Conservation (phyloP, 176 grass and related monocot species). For the Phragmites australis region DNA sequence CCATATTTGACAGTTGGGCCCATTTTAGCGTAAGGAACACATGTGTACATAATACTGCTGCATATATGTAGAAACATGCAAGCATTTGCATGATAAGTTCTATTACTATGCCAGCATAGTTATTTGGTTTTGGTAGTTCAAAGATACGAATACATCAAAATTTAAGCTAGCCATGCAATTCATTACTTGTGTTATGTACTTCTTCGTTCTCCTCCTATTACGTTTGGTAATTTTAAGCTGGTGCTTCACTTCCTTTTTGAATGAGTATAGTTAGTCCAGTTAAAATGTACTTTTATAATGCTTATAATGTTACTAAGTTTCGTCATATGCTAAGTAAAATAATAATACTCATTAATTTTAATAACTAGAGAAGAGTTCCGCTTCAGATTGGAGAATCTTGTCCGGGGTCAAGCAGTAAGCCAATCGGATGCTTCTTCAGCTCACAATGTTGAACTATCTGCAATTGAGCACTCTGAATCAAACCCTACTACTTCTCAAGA, state of each 20-base stretch:
- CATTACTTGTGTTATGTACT: conserved; percentile 12
- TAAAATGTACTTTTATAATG: not conserved
- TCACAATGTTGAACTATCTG: conserved; percentile 43
- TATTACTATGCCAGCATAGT: not conserved
- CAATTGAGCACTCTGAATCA: conserved; percentile 51
- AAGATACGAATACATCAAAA: not conserved
- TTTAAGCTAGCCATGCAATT: not conserved
- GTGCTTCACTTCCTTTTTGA: not conserved
- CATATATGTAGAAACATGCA: too few species aligned
- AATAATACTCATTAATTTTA: conserved; percentile 40
- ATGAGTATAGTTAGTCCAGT: not conserved
- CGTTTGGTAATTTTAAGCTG: not conserved
- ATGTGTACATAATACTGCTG: too few species aligned
- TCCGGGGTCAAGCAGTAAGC: conserved; percentile 64
- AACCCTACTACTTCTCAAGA: conserved; percentile 41
- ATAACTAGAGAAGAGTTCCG: conserved; percentile 84
- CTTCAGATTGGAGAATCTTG: conserved; percentile 91
- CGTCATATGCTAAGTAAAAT: conserved; percentile 23
- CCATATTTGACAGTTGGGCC: not conserved
- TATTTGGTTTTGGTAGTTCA: not conserved
- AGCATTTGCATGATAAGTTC: too few species aligned
- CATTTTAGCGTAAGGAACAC: not conserved
- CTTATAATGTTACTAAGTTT: not conserved
- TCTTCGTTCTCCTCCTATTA: not conserved
- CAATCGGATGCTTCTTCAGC: conserved; percentile 53